phyloP scores from a whole-genome alignment of 129 eudicot species.

The Erigeron canadensis region DNA sequence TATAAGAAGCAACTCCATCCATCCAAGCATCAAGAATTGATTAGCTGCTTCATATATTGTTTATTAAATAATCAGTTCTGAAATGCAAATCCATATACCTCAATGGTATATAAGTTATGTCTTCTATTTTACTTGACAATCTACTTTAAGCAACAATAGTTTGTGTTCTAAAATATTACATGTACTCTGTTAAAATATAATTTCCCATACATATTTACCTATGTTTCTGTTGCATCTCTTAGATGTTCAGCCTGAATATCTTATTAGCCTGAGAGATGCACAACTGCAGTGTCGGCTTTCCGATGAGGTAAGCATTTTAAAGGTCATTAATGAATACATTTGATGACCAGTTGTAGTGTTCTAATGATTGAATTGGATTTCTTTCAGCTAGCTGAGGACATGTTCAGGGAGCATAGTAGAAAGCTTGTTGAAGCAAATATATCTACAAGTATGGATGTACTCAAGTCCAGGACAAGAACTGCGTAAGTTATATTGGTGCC shows the following conservation, averaged over 20 bases:
- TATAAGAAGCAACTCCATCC: background rate
- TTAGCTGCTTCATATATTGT: background rate
- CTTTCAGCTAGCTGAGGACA: slow-evolving; percentile 85
- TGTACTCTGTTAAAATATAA: background rate
- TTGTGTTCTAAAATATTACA: slow-evolving; percentile 6
- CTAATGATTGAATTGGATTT: slow-evolving; percentile 15
- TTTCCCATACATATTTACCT: slow-evolving; percentile 8
- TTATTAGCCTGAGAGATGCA: slow-evolving; percentile 73
- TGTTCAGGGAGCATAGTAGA: slow-evolving; percentile 79
- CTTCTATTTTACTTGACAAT: background rate
- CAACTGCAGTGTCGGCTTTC: slow-evolving; percentile 76
- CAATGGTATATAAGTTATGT: background rate
- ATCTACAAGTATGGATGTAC: slow-evolving; percentile 49
- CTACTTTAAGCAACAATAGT: slow-evolving; percentile 1
- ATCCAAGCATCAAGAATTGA: background rate
- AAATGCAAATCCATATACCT: background rate
- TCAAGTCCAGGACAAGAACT: slow-evolving; percentile 76
- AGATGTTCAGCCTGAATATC: slow-evolving; percentile 70
- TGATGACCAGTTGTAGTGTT: slow-evolving; percentile 15
- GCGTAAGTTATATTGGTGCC: slow-evolving; percentile 46
- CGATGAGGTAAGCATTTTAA: slow-evolving; percentile 67
- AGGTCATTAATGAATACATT: slow-evolving; percentile 1
- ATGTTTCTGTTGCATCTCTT: slow-evolving; percentile 13
- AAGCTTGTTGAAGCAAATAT: slow-evolving; percentile 78
- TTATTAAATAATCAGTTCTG: background rate